Conservation (phyloP, 208 protist genomes). For the Leishmania arabica region DNA sequence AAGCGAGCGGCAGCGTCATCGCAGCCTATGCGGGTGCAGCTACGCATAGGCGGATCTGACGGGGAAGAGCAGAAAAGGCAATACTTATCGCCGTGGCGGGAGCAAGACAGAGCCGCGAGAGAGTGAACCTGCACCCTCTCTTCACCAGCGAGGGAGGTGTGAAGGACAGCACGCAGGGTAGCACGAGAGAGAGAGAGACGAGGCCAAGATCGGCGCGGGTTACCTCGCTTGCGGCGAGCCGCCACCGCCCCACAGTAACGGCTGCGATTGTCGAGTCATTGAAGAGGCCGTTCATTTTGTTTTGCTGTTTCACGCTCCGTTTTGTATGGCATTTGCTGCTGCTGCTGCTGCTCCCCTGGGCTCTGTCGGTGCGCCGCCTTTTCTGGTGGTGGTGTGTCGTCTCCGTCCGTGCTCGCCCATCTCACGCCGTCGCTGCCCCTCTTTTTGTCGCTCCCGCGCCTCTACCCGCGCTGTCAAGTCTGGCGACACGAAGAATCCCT, state of each 20-base stretch:
- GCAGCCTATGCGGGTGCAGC: not conserved
- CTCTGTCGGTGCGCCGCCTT: not conserved
- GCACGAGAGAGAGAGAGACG: not conserved
- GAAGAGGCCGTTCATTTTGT: not conserved
- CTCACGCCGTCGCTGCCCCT: not conserved
- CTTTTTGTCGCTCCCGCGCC: not conserved
- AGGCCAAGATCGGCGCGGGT: not conserved
- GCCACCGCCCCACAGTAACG: not conserved
- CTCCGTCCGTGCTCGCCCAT: not conserved
- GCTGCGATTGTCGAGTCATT: not conserved
- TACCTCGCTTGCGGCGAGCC: not conserved
- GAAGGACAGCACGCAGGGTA: not conserved
- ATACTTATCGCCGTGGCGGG: not conserved
- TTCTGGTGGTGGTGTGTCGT: not conserved
- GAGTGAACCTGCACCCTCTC: not conserved
- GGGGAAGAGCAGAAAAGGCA: not conserved
- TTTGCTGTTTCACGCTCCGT: not conserved
- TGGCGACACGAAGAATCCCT: too few relatives aligned
- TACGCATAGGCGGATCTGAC: not conserved
- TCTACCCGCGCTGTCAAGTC: not conserved
- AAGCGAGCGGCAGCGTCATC: not conserved
- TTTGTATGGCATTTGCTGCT: not conserved
- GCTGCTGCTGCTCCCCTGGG: not conserved
- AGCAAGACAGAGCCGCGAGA: not conserved
- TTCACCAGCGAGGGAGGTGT: not conserved